A percentile compares a stretch with the other conserved stretches of the same genome.
Conservation (phyloP, 495 filamentous ascomycete species). For the Acidomyces sp. region DNA sequence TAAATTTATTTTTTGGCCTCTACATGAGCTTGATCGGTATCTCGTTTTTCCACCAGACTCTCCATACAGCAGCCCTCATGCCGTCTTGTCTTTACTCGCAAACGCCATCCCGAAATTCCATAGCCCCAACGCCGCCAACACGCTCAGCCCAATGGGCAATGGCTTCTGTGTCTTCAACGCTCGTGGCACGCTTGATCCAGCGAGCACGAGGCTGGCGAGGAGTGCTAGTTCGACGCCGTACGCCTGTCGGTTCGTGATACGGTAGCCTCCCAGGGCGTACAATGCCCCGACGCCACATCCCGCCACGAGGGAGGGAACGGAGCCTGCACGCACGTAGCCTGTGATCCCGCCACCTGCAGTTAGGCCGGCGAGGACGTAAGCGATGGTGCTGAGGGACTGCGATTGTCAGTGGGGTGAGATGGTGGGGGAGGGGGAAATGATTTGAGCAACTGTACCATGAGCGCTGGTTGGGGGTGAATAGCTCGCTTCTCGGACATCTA, state of each 20-base stretch:
- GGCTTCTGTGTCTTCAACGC: conserved; percentile 67
- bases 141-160: conserved; percentile 58
- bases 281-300: conserved; percentile 63
- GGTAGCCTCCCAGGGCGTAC: conserved; percentile 59
- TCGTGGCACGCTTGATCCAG: conserved; percentile 68
- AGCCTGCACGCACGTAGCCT: conserved; percentile 72
- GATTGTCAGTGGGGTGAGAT: no score
- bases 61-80: neutral
- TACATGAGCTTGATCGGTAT: no score
- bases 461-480: no score
- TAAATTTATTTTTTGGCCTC: no score
- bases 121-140: conserved; percentile 47
- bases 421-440: no score
- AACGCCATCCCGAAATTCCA: conserved; percentile 47
- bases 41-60: no score
- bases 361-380: conserved; percentile 64
- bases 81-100: conserved; percentile 11
- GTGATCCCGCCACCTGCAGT: conserved; percentile 77
- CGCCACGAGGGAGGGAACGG: conserved; percentile 70
- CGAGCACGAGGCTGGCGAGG: conserved; percentile 68
- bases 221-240: conserved; percentile 35
- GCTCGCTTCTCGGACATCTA: no score
- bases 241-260: conserved; percentile 39
- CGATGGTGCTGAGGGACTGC: conserved; percentile 37
- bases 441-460: no score